Base-by-base conservation (phyloP, 2,329 filamentous ascomycete species). In the Fusarium austroafricanum region DNA sequence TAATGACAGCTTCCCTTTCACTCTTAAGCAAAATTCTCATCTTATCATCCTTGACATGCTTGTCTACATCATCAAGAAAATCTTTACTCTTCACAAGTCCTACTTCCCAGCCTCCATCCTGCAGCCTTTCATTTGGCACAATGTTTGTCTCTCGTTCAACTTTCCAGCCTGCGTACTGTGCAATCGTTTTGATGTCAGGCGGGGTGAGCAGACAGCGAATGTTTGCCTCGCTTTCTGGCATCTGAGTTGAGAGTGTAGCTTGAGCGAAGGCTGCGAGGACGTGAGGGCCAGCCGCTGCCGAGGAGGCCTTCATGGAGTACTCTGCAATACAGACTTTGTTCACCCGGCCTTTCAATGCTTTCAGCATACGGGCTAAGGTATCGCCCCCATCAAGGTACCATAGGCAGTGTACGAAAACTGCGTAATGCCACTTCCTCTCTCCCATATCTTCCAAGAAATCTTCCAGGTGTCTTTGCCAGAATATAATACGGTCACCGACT, bases 231-330 rank as follows among this genome's bases (percentile, higher is more conserved):
- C 60, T 57, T 3, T 63, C 43, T 0, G 58, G 17, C 3, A 42
- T 43, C 3, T 63, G 60, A 5, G 50, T 38, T 7, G 54, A 58
- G 4, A 63, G 28, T 18, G 60, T 63, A 15, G 60, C 43, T 4
- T 45, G 60, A 2, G 60, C 15, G 5, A 63, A 2, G 0, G 60
- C 60, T 10, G 60, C 58, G 10, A 63, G 18, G 1, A 63, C 10
- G 10, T 63, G 60, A 15, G 60, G 58, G 2, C 50, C 14, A 21
- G 58, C 58, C 3, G 50, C 8, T 5, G 33, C 12, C 11, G 39
- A 38, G 20, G 58, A 63, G 7, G 58, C 50, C 3, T 63, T 61
- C 58, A 63, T 57, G 1, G 60, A 42, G 7, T 63, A 63, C 21
- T 63, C 60, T 0, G 60, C 50, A 15, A 63, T 39, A 11, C 58